A percentile compares a stretch with the other conserved stretches of the same genome.
phyloP scores from a whole-genome alignment of 208 protist species.

The Trypanosoma grayi region DNA sequence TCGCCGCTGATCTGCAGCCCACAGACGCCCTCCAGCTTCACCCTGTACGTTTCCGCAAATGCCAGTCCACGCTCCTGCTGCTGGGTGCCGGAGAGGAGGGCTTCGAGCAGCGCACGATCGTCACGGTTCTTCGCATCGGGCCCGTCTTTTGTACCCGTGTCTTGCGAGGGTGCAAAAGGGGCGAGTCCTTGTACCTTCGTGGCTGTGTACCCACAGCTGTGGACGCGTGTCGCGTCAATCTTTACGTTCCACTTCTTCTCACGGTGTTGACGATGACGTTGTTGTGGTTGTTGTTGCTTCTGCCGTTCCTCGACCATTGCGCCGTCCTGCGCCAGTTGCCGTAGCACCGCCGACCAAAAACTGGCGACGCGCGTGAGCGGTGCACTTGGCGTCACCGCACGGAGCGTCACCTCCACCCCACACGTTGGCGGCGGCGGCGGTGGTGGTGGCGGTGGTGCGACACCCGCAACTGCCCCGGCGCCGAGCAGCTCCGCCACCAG shows the following conservation, averaged over 20 bases:
- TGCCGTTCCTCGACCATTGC: background rate
- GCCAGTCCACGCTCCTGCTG: background rate
- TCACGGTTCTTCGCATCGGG: background rate
- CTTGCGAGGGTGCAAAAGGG: background rate
- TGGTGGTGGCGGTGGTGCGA: too few relatives aligned
- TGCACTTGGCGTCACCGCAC: background rate
- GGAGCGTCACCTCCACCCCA: background rate
- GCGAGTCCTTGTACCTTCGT: background rate
- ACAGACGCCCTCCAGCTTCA: slow-evolving; percentile 11
- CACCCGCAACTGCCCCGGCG: too few relatives aligned
- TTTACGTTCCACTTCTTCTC: slow-evolving; percentile 8
- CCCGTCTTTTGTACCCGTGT: background rate
- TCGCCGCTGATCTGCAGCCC: slow-evolving; percentile 14
- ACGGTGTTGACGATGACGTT: background rate
- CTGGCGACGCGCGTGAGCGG: background rate
- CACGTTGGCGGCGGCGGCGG: background rate
- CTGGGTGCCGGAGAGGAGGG: background rate
- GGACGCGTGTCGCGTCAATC: slow-evolving; percentile 2
- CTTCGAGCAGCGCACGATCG: background rate
- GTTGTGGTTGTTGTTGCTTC: background rate
- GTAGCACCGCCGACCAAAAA: slow-evolving; percentile 9
- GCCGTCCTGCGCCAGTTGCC: background rate
- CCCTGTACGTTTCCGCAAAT: background rate
- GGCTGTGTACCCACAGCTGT: slow-evolving; percentile 7
- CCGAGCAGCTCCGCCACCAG: too few relatives aligned